Evolutionary conservation across 768 basidiomycete genomes (phyloP), one percentile per base, ranked within the genome.

Genomic region (Amanita jacksonii): DNA sequence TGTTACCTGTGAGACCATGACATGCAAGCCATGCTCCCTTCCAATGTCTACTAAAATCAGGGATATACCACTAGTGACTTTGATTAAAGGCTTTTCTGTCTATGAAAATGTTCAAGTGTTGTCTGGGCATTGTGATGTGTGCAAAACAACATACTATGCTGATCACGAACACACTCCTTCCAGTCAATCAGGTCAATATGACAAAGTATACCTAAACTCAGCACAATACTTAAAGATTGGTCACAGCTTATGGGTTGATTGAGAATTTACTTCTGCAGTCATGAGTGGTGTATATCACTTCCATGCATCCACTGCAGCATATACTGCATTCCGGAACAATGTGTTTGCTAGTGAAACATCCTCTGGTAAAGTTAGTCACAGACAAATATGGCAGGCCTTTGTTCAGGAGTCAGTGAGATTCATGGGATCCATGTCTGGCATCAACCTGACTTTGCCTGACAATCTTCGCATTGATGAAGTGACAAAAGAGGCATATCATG

Each of bases 241-340:
- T 3, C 12, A 8, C 6, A 42, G 16, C 16, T 12, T 43, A 6
- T 52, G 51, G 48, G 49, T 49, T 23, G 51, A 52, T 34, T 12
- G 38, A 19, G 25, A 22, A 23, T 49, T 46, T 27, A 41, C 44
- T 23, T 33, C 16, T 28, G 49, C 45, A 24, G 46, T 52, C 13
- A 6, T 48, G 8, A 52, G 47, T 50, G 46, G 43, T 6, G 34
- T 45, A 15, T 52, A 50, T 25, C 44, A 39, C 34, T 48, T 52
- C 30, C 51, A 50, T 50, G 49, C 49, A 23, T 52, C 49, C 15
- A 32, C 46, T 39, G 40, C 51, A 44, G 51, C 46, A 45, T 51
- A 45, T 25, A 38, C 46, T 0, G 46, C 48, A 16, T 52, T 50
- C 41, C 50, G 51, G 49, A 52, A 50, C 30, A 8, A 32, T 25